Conservation (phyloP, 257 asterid species). For the Capsicum chinense region DNA sequence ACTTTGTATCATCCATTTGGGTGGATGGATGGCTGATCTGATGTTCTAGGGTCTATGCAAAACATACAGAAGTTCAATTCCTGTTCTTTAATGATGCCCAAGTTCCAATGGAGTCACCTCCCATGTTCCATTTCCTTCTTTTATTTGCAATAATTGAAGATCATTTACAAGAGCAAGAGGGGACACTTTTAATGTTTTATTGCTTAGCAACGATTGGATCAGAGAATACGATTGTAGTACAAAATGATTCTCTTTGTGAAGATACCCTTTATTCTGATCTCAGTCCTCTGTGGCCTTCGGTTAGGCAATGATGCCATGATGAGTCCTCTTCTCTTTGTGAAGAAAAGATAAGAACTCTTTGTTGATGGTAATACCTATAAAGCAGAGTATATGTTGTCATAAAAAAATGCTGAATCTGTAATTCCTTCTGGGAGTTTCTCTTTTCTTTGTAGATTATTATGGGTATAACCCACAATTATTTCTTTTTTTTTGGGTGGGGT, state of each 20-base stretch:
- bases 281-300: constrained; percentile 16
- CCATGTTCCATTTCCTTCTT: constrained; percentile 6
- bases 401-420: background rate
- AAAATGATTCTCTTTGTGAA: constrained; percentile 22
- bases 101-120: background rate
- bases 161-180: background rate
- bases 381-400: background rate
- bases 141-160: background rate
- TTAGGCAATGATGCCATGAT: constrained; percentile 14
- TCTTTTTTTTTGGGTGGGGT: background rate
- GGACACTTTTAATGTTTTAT: background rate
- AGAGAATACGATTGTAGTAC: background rate
- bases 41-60: background rate
- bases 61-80: background rate
- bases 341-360: background rate
- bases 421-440: background rate
- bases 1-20: background rate
- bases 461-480: constrained; percentile 11
- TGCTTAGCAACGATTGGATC: background rate
- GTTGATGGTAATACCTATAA: background rate
- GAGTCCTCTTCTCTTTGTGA: constrained; percentile 7
- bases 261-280: background rate
- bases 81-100: background rate
- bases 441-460: background rate
- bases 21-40: constrained; percentile 7